phyloP scores from a whole-genome alignment of 176 grass and related monocot genomes.

The Dactylis glomerata region DNA sequence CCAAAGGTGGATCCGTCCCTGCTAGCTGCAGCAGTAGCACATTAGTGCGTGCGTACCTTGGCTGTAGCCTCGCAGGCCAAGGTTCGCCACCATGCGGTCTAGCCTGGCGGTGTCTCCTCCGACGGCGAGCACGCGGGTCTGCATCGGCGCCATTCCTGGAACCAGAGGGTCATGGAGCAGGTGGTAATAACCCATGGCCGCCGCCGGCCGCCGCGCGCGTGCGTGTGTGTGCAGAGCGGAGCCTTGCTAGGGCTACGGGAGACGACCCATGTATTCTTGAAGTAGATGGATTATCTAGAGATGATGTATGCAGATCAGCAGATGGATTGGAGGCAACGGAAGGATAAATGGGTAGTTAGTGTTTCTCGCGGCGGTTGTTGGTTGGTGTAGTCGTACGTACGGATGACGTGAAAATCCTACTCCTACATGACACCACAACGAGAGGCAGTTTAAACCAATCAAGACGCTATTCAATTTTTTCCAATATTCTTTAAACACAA shows the following conservation, averaged over 20 bases:
- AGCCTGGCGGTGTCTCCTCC: neutral
- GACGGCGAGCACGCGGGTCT: neutral
- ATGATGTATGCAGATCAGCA: neutral
- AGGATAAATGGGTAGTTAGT: neutral
- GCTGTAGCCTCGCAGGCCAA: neutral
- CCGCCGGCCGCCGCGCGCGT: neutral
- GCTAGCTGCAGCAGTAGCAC: neutral
- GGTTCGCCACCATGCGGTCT: neutral
- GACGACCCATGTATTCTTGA: neutral
- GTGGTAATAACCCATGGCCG: neutral
- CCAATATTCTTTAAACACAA: too few relatives aligned
- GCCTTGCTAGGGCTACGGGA: neutral
- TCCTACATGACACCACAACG: too few relatives aligned
- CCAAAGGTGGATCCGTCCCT: too few relatives aligned
- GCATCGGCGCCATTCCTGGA: neutral
- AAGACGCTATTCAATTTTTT: too few relatives aligned
- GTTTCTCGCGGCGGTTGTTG: too few relatives aligned
- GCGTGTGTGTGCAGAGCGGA: neutral
- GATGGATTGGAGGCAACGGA: neutral
- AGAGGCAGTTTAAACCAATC: too few relatives aligned
- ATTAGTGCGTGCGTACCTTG: neutral
- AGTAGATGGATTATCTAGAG: too few relatives aligned
- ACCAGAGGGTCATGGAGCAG: neutral
- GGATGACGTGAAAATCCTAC: too few relatives aligned
- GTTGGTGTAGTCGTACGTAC: too few relatives aligned